These are phyloP conservation scores for Collybiopsis confluens DNA, from an alignment of 768 basidiomycete genomes.

Conservation along the genomic window DNA sequence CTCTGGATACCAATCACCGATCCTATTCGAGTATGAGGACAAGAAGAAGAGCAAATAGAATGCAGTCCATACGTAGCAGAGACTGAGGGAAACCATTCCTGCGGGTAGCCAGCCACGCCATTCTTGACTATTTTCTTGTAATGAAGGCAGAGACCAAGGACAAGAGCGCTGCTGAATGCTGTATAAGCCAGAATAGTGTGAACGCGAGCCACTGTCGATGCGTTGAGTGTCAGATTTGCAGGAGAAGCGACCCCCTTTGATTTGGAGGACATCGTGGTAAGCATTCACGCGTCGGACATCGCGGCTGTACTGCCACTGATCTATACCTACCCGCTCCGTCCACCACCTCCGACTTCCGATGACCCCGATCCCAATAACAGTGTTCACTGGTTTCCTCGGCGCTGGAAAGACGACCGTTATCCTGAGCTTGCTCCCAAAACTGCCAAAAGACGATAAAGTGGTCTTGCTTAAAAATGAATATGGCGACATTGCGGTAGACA, in stretches of 20 bases:
- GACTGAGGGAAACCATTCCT: conserved; percentile 91
- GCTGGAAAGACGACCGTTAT: conserved; percentile 81
- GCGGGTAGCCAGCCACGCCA: conserved; percentile 72
- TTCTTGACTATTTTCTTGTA: conserved; percentile 87
- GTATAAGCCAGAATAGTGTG: conserved; percentile 64
- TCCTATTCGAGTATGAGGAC: conserved; percentile 36
- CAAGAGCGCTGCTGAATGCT: conserved; percentile 64
- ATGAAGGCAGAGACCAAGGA: conserved; percentile 64
- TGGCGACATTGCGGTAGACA: conserved; percentile 94
- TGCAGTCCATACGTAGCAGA: conserved; percentile 62
- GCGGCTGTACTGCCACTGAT: neutral
- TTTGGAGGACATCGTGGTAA: conserved; percentile 5
- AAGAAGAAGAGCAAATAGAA: neutral
- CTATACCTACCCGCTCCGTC: neutral
- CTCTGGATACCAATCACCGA: conserved; percentile 90
- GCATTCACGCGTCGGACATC: neutral
- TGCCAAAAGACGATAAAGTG: conserved; percentile 83
- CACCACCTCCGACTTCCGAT: neutral
- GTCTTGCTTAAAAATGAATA: conserved; percentile 96
- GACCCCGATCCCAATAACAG: conserved; percentile 72
- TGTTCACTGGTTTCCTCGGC: conserved; percentile 92
- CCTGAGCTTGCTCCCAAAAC: conserved; percentile 73
- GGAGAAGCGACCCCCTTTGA: neutral
- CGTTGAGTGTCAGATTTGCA: conserved; percentile 29
- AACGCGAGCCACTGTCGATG: conserved; percentile 50